A percentile compares a stretch with the other conserved stretches of the same genome.
These are phyloP conservation scores for Rubus parviflorus DNA, from an alignment of 306 rosid genomes.

Conservation along the genomic window DNA sequence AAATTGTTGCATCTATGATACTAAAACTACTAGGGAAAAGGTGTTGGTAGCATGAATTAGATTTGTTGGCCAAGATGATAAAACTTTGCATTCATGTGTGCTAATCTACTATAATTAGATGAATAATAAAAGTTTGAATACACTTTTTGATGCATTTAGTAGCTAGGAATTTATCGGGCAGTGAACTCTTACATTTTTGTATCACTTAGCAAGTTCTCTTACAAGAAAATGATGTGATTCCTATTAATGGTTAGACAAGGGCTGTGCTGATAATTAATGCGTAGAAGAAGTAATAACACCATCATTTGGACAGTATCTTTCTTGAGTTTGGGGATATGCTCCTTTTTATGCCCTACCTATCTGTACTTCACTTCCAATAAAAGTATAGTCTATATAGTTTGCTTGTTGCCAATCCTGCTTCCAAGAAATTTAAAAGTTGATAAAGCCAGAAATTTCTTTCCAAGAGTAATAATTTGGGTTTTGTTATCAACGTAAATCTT, in stretches of 20 bases:
- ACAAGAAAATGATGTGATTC: constrained; percentile 9
- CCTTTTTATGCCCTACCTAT: background rate
- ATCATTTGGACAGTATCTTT: background rate
- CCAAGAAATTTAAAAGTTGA: background rate
- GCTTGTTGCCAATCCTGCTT: constrained; percentile 4
- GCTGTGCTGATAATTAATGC: background rate
- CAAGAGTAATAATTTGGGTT: background rate
- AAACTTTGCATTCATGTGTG: background rate
- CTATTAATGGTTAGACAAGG: background rate
- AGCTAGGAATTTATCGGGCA: background rate
- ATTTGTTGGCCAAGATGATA: background rate
- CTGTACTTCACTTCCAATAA: background rate
- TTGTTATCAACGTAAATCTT: background rate
- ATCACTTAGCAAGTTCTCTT: background rate
- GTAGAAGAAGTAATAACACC: background rate
- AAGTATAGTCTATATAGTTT: background rate
- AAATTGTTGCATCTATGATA: constrained; percentile 9
- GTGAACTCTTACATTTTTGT: background rate
- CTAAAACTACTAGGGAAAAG: background rate
- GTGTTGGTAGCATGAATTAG: background rate
- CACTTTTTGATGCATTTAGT: background rate
- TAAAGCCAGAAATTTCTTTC: background rate
- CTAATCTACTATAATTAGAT: background rate
- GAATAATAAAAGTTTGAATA: background rate
- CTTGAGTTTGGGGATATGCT: background rate